Evolutionary conservation across 768 basidiomycete species (phyloP).

Genomic region (Lactarius sanguifluus): DNA sequence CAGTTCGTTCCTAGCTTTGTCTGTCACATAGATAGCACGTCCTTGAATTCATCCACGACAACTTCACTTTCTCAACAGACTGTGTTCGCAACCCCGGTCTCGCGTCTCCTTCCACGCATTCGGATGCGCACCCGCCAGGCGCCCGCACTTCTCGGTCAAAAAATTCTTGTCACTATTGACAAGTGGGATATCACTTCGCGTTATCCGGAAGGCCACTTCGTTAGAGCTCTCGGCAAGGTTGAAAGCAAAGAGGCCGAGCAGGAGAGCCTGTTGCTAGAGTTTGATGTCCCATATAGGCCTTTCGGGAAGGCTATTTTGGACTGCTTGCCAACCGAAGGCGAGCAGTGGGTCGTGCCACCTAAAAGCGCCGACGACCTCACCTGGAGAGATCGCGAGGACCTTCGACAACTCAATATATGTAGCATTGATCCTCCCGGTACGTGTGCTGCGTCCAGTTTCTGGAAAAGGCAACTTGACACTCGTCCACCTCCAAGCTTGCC

Average conservation of each 20-base stretch:
- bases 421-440: constrained; percentile 95
- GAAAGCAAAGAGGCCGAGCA: constrained; percentile 97
- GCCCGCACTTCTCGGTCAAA: constrained; percentile 81
- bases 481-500: constrained; percentile 60
- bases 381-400: constrained; percentile 87
- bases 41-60: constrained; percentile 72
- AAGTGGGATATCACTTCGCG: constrained; percentile 84
- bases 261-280: constrained; percentile 90
- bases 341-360: constrained; percentile 87
- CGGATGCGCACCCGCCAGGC: constrained; percentile 94
- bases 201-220: constrained; percentile 97
- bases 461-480: constrained; percentile 11
- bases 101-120: constrained; percentile 88
- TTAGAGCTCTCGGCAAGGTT: constrained; percentile 84
- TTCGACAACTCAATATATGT: constrained; percentile 83
- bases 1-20: constrained; percentile 63
- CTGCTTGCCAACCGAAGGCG: constrained; percentile 88
- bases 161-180: constrained; percentile 95
- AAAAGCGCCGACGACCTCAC: constrained; percentile 52
- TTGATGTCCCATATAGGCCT: constrained; percentile 92
- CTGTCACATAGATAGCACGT: constrained; percentile 90
- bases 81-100: constrained; percentile 92
- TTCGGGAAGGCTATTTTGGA: constrained; percentile 95
- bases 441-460: constrained; percentile 20
- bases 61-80: constrained; percentile 86